Conservation (phyloP, 2,329 filamentous ascomycete genomes). For the Fusarium pseudograminearum region DNA sequence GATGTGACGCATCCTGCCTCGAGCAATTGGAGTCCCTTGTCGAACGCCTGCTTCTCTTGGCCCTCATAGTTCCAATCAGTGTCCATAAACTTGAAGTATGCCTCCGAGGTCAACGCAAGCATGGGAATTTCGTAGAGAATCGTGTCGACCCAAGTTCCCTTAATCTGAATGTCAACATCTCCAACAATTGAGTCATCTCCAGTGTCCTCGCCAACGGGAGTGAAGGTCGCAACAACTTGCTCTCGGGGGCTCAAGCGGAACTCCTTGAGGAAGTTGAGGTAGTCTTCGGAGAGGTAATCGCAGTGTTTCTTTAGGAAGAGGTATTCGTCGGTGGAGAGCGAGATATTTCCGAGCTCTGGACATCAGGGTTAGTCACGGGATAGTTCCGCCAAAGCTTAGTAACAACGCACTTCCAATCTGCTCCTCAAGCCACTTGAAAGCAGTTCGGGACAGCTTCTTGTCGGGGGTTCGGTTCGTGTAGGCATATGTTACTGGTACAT, state of each 20-base stretch:
- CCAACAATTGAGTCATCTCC: slow-evolving; percentile 76
- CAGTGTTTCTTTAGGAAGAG: slow-evolving; percentile 82
- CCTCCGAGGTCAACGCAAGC: slow-evolving; percentile 90
- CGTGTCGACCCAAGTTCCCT: slow-evolving; percentile 90
- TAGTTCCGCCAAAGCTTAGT: not conserved
- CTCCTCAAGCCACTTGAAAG: slow-evolving; percentile 84
- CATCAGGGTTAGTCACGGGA: slow-evolving; percentile 44
- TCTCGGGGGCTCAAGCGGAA: slow-evolving; percentile 86
- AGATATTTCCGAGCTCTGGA: slow-evolving; percentile 83
- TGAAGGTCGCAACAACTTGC: slow-evolving; percentile 80
- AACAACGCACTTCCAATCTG: slow-evolving; percentile 80
- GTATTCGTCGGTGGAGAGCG: slow-evolving; percentile 82
- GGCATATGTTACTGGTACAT: slow-evolving; percentile 85
- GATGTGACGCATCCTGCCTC: slow-evolving; percentile 89
- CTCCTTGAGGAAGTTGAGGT: slow-evolving; percentile 82
- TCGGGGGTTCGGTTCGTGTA: slow-evolving; percentile 96
- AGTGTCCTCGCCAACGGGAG: slow-evolving; percentile 65
- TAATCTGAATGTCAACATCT: slow-evolving; percentile 80
- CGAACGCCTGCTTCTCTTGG: slow-evolving; percentile 85
- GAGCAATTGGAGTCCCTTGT: slow-evolving; percentile 82
- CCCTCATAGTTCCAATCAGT: slow-evolving; percentile 89
- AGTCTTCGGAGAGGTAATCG: slow-evolving; percentile 80
- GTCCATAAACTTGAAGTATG: slow-evolving; percentile 97
- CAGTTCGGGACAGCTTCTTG: slow-evolving; percentile 87
- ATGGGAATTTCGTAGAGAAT: slow-evolving; percentile 98